These are phyloP conservation scores for Yamadazyma nakazawae DNA, from an alignment of 805 yeast genomes.

Conservation along the genomic window DNA sequence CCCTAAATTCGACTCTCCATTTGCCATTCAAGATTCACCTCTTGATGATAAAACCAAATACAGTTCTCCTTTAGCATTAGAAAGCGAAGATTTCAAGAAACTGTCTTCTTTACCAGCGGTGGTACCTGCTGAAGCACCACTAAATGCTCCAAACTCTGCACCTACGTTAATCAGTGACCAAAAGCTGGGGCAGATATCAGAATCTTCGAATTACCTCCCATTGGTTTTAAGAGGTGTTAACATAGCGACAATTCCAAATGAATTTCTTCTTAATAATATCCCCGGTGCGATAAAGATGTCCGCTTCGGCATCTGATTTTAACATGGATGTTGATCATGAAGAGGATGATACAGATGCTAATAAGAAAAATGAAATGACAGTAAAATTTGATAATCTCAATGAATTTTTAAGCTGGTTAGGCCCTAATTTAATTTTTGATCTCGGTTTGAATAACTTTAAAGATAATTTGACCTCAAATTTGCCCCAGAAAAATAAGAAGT, in stretches of 20 bases:
- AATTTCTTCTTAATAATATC: constrained; percentile 40
- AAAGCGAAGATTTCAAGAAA: constrained; percentile 12
- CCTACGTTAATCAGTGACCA: neutral
- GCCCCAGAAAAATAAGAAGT: constrained; percentile 4
- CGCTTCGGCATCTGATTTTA: constrained; percentile 24
- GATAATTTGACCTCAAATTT: constrained; percentile 7
- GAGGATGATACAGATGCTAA: constrained; percentile 30
- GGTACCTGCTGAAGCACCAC: neutral
- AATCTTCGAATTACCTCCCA: constrained; percentile 61
- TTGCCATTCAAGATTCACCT: constrained; percentile 13
- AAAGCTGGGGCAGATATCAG: constrained; percentile 16
- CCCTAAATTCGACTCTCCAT: constrained; percentile 18
- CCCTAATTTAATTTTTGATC: constrained; percentile 39
- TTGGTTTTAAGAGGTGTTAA: constrained; percentile 65
- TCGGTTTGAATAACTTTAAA: constrained; percentile 24
- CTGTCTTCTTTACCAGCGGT: neutral
- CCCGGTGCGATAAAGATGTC: constrained; percentile 15
- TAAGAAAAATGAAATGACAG: constrained; percentile 29
- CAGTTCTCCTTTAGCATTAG: constrained; percentile 13
- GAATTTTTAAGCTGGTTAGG: constrained; percentile 38
- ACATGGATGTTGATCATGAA: constrained; percentile 34
- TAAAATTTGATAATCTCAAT: constrained; percentile 26
- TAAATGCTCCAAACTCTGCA: neutral
- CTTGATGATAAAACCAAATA: constrained; percentile 11
- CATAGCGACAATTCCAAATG: constrained; percentile 56